Evolutionary conservation across 257 asterid genomes (phyloP), one percentile per base, ranked within the genome.

Genomic region (Forsythia suspensa): DNA sequence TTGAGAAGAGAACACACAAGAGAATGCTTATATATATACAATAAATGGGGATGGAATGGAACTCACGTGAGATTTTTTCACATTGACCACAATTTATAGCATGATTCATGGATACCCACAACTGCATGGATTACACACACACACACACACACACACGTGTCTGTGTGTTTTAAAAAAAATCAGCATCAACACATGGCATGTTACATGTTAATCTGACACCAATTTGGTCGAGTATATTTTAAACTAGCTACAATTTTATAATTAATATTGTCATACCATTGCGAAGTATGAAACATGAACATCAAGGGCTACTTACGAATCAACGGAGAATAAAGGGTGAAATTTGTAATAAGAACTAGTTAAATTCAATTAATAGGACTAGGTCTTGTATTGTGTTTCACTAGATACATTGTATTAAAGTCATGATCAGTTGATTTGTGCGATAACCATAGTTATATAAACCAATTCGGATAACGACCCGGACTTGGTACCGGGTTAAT

Each of bases 141-240:
- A 16, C 48, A 66, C 57, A 78, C 71, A 52, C 34, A 29, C 34
- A 29, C 34, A 24, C 24, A 24, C 24, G 34, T 29, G 34, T 29
- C 1, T 29, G 34, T 29, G 34, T 29, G 34, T 29, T 29, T 29
- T 0, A 29, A 73, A 43, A 39, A 41, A 69, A 71, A 16, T 55
- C 51, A 70, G 81, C 84, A 83, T 43, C 46, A 40, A 66, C 85
- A 81, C 87, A 81, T 87, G 87, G 77, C 66, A 11, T 85, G 89
- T 81, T 81, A 79, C 85, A 21, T 77, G 37, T 37, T 42, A 70
- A 18, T 67, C 77, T 59, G 74, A 69, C 86, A 81, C 51, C 41
- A 81, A 65, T 81, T 83, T 20, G 89, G 89, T 78, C 83, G 57
- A 24, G 48, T 18, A 44, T 71, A 40, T 13, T 43, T 20, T 72